Evolutionary conservation across 305 asterid species (phyloP), one percentile per base, ranked within the genome.

Genomic region (Fraxinus paxiana): DNA sequence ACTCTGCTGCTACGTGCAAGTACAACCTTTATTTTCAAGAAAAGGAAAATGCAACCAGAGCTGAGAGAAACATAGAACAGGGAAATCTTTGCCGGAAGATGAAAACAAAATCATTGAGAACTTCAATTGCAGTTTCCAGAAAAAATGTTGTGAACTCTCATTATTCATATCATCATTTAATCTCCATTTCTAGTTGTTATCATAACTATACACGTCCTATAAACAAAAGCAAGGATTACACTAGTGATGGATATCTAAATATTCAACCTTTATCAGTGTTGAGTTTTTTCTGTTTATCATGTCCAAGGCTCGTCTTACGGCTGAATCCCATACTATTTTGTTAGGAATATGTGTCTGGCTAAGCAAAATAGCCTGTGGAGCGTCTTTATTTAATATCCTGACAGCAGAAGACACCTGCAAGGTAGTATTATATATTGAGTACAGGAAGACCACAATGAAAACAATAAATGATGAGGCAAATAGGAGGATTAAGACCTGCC

Each of bases 1-100:
- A 92, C 92, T 87, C 92, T 88, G 92, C 93, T 96, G 86, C 99
- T 90, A 78, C 99, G 98, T 71, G 99, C 98, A 82, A 94, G 97
- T 28, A 94, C 99, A 84, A 95, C 97, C 98, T 94, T 87, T 48
- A 79, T 51, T 77, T 84, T 26, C 48, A 30, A 78, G 83, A 79
- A 30, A 88, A 77, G 65, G 80, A 56, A 15, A 28, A 73, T 79
- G 18, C 56, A 28, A 18, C 54, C 4, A 76, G 81, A 75, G 51
- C 22, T 63, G 37, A 71, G 46, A 24, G 15, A 17, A 33, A n/a
- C 38, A 33, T 17, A 48, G 43, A 71, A 65, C 75, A 70, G 48
- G 75, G 41, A 69, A 74, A 38, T 37, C 35, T 30, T 24, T 12
- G 24, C 76, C 51, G 1, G 79, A 75, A 54, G 74, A 61, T 0